A percentile compares a stretch with the other conserved stretches of the same genome.
phyloP scores from a whole-genome alignment of 2,329 filamentous ascomycete genomes.

The Plenodomus lindquistii region DNA sequence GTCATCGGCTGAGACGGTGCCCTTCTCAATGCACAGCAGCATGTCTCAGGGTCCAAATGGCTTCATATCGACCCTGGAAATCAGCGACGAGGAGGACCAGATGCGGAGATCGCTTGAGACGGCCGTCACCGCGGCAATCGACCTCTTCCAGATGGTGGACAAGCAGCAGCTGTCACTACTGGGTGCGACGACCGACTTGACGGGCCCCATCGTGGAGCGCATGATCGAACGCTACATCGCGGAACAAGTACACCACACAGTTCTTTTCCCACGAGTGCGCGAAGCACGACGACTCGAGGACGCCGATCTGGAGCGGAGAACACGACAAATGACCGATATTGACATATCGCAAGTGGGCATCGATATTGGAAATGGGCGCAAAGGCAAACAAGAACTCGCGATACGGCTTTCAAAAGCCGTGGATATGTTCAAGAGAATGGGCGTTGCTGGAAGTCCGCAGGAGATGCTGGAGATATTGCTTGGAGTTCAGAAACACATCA shows the following conservation, averaged over 20 bases:
- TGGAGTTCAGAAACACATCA: conserved; percentile 81
- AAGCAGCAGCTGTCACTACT: conserved; percentile 92
- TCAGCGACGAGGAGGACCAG: conserved; percentile 87
- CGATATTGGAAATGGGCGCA: conserved; percentile 74
- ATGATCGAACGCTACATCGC: conserved; percentile 94
- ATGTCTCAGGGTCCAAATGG: conserved; percentile 42
- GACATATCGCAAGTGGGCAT: conserved; percentile 96
- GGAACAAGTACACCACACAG: conserved; percentile 83
- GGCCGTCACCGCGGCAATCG: conserved; percentile 89
- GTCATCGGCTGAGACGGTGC: conserved; percentile 41
- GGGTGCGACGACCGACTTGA: conserved; percentile 90
- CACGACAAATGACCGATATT: conserved; percentile 89
- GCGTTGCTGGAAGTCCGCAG: conserved; percentile 75
- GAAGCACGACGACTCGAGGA: conserved; percentile 80
- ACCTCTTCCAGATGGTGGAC: conserved; percentile 93
- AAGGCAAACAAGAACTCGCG: conserved; percentile 80
- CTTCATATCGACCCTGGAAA: conserved; percentile 57
- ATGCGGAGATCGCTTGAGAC: conserved; percentile 90
- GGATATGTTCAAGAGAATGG: conserved; percentile 86
- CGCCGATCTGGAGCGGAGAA: conserved; percentile 82
- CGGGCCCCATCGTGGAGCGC: conserved; percentile 86
- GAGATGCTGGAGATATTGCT: conserved; percentile 85
- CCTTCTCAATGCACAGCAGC: conserved; percentile 44
- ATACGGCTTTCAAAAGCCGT: conserved; percentile 76
- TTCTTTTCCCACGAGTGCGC: conserved; percentile 82